Conservation (phyloP, 257 asterid genomes). For the Petunia secreta region DNA sequence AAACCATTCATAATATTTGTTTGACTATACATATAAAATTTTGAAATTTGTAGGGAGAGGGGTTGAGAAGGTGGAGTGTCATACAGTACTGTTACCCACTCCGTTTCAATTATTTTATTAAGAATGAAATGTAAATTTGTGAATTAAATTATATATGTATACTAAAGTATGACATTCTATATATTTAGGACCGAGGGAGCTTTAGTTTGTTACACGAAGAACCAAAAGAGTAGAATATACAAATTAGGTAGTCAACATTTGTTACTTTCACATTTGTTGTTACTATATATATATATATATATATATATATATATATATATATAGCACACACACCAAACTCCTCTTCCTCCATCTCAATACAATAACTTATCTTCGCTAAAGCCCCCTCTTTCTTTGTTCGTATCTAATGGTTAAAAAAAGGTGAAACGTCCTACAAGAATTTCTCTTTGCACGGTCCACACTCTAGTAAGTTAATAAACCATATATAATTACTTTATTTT, state of each 20-base stretch:
- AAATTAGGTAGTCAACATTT: conserved; percentile 29
- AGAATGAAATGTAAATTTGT: too few relatives aligned
- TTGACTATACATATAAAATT: too few relatives aligned
- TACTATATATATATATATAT: conserved; percentile 32
- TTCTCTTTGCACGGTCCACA: conserved; percentile 59
- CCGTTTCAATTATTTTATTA: too few relatives aligned
- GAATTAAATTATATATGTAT: too few relatives aligned
- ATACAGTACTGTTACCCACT: too few relatives aligned
- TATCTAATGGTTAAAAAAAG: conserved; percentile 41
- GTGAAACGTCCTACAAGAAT: conserved; percentile 67
- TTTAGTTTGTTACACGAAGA: conserved; percentile 25
- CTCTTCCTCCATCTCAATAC: too few relatives aligned
- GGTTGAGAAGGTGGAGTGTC: too few relatives aligned
- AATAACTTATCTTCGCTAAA: conserved; percentile 29
- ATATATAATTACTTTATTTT: background rate
- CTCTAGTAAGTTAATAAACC: conserved; percentile 40
- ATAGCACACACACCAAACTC: conserved; percentile 19
- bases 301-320: background rate
- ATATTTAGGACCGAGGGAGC: too few relatives aligned
- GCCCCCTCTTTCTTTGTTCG: conserved; percentile 26
- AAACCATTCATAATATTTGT: too few relatives aligned
- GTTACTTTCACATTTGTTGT: conserved; percentile 73
- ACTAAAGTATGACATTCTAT: too few relatives aligned
- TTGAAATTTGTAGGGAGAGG: too few relatives aligned
- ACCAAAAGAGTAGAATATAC: conserved; percentile 14